These are phyloP conservation scores for Trichoderma atroviride DNA, from an alignment of 2,329 filamentous ascomycete species.

Conservation along the genomic window DNA sequence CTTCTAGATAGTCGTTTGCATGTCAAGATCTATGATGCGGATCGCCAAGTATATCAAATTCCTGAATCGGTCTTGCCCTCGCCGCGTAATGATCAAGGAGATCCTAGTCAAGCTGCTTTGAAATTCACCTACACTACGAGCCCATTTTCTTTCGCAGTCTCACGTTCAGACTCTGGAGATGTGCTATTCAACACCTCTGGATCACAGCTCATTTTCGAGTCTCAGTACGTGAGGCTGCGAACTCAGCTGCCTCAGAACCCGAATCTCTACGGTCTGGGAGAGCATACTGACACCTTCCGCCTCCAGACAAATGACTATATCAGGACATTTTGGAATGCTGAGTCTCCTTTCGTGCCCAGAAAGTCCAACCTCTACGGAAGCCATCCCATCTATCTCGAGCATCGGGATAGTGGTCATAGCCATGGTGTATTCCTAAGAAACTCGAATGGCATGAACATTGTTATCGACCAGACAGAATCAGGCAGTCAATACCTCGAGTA, in stretches of 20 bases:
- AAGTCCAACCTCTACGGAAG: slow-evolving; percentile 73
- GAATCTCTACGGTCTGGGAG: slow-evolving; percentile 76
- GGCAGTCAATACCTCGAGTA: slow-evolving; percentile 77
- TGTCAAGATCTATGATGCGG: slow-evolving; percentile 71
- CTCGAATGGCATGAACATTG: slow-evolving; percentile 72
- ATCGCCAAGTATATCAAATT: slow-evolving; percentile 72
- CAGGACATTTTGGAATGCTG: slow-evolving; percentile 71
- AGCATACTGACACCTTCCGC: slow-evolving; percentile 71
- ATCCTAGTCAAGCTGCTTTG: slow-evolving; percentile 46
- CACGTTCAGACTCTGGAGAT: slow-evolving; percentile 43
- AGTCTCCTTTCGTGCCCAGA: slow-evolving; percentile 63
- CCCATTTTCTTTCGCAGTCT: slow-evolving; percentile 70
- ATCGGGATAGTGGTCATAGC: slow-evolving; percentile 45
- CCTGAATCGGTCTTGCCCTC: slow-evolving; percentile 69
- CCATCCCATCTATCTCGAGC: slow-evolving; percentile 77
- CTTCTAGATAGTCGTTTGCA: slow-evolving; percentile 66
- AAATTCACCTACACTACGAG: slow-evolving; percentile 46
- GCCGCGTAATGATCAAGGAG: slow-evolving; percentile 38
- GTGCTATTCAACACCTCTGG: slow-evolving; percentile 72
- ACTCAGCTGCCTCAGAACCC: slow-evolving; percentile 70
- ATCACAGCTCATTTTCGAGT: slow-evolving; percentile 70
- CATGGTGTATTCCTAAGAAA: slow-evolving; percentile 83
- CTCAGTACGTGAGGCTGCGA: slow-evolving; percentile 73
- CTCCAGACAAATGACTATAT: slow-evolving; percentile 64
- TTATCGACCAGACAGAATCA: slow-evolving; percentile 63